Evolutionary conservation across 2,329 filamentous ascomycete species (phyloP).

Genomic region (Beauveria bassiana): DNA sequence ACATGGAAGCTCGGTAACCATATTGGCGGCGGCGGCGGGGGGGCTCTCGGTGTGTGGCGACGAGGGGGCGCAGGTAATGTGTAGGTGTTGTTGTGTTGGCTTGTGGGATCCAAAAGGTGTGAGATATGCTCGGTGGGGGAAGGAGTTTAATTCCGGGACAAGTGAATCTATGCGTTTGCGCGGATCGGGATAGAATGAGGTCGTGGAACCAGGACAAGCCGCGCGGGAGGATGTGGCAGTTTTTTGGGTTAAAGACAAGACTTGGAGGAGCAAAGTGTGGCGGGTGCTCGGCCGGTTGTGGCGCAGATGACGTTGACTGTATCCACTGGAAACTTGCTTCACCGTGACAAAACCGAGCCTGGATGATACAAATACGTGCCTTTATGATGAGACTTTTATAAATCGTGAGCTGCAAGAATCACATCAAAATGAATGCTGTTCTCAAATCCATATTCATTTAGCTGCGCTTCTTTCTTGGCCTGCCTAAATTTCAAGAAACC

Average conservation of each 20-base stretch:
- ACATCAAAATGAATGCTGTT: too few relatives aligned
- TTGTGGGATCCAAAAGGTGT: too few relatives aligned
- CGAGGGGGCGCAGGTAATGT: neutral
- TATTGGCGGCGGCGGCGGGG: constrained; percentile 21
- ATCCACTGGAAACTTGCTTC: neutral
- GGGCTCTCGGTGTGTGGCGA: neutral
- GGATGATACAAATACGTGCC: neutral
- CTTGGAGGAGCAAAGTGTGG: neutral
- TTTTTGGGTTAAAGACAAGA: neutral
- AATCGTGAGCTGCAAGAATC: too few relatives aligned
- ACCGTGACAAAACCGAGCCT: neutral
- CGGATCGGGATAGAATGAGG: neutral
- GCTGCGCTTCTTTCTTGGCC: neutral
- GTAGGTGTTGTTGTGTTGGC: too few relatives aligned
- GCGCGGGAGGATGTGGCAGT: neutral
- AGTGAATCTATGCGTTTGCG: neutral
- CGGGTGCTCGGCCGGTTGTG: neutral
- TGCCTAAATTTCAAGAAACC: neutral
- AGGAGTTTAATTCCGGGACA: neutral
- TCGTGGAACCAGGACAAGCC: neutral
- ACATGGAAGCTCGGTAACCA: constrained; percentile 44
- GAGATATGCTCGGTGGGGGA: too few relatives aligned
- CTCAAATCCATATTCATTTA: neutral
- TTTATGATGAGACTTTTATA: too few relatives aligned
- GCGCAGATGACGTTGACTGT: constrained; percentile 12